Evolutionary conservation across 208 protist species (phyloP).

Genomic region (Trypanosoma melophagium): DNA sequence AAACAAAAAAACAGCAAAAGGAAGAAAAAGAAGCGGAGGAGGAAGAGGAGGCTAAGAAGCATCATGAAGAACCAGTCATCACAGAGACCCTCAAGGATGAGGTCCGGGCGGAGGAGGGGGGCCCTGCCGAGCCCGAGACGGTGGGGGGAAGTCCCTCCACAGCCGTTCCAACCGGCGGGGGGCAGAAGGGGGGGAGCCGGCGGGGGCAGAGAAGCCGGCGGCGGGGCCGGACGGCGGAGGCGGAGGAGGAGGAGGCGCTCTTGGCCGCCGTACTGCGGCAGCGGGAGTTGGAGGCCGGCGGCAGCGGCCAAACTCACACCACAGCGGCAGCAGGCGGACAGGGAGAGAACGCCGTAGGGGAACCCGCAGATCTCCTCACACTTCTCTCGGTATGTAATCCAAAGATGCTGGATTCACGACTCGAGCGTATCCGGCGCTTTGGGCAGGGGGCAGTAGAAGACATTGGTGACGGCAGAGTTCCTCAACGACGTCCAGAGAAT

Average conservation of each 20-base stretch:
- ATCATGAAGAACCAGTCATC: neutral
- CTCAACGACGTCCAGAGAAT: slow-evolving; percentile 47
- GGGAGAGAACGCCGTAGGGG: neutral
- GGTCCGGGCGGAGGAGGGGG: no score
- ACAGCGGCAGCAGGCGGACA: no score
- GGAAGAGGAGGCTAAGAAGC: neutral
- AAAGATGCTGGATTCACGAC: slow-evolving; percentile 61
- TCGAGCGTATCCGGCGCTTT: slow-evolving; percentile 77
- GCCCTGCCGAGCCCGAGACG: no score
- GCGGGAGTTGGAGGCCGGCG: slow-evolving; percentile 19
- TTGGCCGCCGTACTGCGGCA: slow-evolving; percentile 59
- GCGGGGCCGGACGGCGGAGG: slow-evolving; percentile 32
- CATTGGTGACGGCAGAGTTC: slow-evolving; percentile 64
- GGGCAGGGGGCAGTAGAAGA: slow-evolving; percentile 75
- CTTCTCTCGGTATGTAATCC: slow-evolving; percentile 60
- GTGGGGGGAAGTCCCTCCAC: no score
- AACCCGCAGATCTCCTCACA: slow-evolving; percentile 33
- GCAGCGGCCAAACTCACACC: neutral
- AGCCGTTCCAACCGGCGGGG: no score
- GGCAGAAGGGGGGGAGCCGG: no score
- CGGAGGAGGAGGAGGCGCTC: slow-evolving; percentile 70
- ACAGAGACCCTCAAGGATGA: neutral
- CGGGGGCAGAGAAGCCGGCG: no score
- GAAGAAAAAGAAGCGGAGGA: neutral
- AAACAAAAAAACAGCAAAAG: neutral